These are phyloP conservation scores for Kwoniella sp. DNA, from an alignment of 768 basidiomycete genomes.

Conservation along the genomic window DNA sequence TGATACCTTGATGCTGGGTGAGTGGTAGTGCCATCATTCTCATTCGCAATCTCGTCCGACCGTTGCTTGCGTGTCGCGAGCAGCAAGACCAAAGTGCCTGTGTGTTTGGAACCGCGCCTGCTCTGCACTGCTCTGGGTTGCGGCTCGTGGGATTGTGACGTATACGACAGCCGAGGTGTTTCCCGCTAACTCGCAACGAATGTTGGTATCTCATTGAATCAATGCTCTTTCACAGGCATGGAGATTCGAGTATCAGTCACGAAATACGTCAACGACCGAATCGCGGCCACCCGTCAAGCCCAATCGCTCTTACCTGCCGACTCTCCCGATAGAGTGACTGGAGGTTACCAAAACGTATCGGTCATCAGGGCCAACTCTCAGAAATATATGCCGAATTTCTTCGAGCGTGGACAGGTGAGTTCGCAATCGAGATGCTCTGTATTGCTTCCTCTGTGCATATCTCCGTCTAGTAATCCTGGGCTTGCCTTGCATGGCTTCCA, in stretches of 20 bases:
- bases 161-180: too few relatives aligned
- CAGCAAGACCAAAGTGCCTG: too few relatives aligned
- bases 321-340: conserved; percentile 37
- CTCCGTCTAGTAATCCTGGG: too few relatives aligned
- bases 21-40: conserved; percentile 34
- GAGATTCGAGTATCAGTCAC: conserved; percentile 97
- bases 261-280: conserved; percentile 92
- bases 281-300: conserved; percentile 75
- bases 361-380: conserved; percentile 95
- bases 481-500: not conserved
- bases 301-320: conserved; percentile 41
- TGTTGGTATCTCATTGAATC: too few relatives aligned
- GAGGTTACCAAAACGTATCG: conserved; percentile 72
- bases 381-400: conserved; percentile 98
- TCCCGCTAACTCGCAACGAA: too few relatives aligned
- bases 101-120: too few relatives aligned
- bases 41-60: not conserved
- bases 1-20: conserved; percentile 89
- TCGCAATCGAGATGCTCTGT: not conserved
- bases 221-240: conserved; percentile 67
- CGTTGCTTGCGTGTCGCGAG: too few relatives aligned
- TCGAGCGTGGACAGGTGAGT: conserved; percentile 74
- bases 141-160: too few relatives aligned
- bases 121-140: too few relatives aligned
- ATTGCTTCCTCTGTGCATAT: too few relatives aligned